These are phyloP conservation scores for Exophiala sp. DNA, from an alignment of 2,329 filamentous ascomycete species.

Conservation along the genomic window DNA sequence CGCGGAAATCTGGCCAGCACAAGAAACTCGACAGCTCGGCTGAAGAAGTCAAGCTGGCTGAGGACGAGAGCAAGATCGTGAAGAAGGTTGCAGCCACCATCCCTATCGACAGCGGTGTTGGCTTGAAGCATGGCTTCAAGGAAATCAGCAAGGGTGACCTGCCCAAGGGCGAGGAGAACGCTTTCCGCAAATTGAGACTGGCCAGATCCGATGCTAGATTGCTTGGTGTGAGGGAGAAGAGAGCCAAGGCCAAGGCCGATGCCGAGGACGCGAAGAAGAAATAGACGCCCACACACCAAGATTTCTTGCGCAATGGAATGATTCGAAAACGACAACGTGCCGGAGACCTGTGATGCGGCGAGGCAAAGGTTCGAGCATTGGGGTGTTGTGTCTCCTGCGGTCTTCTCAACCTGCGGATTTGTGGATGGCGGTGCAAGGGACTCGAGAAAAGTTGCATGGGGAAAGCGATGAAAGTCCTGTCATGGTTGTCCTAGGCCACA, in stretches of 20 bases:
- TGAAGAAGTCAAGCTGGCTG: conserved; percentile 69
- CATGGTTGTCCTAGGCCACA: background rate
- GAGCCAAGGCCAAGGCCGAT: conserved; percentile 72
- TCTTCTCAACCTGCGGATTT: background rate
- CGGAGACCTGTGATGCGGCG: conserved; percentile 31
- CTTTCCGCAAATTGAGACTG: conserved; percentile 78
- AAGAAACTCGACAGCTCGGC: conserved; percentile 88
- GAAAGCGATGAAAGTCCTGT: background rate
- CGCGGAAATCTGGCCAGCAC: conserved; percentile 85
- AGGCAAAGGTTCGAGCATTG: background rate
- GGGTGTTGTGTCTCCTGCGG: background rate
- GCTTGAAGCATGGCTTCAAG: conserved; percentile 53
- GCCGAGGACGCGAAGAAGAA: conserved; percentile 55
- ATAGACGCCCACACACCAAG: conserved; percentile 31
- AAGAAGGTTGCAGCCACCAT: conserved; percentile 54
- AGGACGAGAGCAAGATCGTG: conserved; percentile 51
- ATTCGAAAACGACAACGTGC: background rate
- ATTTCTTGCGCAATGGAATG: background rate
- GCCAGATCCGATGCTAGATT: conserved; percentile 77
- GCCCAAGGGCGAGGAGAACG: conserved; percentile 73
- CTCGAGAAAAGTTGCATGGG: background rate
- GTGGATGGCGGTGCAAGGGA: background rate
- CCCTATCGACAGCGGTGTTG: conserved; percentile 62
- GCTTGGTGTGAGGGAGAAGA: conserved; percentile 84
- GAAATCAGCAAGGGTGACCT: conserved; percentile 79